Evolutionary conservation across 345 rosid genomes (phyloP).

Genomic region (Hevea brasiliensis): DNA sequence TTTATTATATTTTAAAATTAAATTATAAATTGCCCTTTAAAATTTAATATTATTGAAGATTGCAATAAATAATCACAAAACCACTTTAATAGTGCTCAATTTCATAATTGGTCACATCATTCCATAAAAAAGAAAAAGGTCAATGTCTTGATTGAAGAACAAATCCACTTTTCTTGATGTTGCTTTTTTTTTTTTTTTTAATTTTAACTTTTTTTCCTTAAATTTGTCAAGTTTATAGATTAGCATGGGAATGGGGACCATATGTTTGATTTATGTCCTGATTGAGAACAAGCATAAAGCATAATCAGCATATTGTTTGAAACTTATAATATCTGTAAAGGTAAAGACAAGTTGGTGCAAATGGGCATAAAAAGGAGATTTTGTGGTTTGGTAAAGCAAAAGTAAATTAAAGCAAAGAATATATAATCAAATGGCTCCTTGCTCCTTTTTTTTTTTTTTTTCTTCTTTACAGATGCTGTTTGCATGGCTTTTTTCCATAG

Average conservation of each 20-base stretch:
- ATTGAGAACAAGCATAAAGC: background rate
- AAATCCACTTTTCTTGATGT: background rate
- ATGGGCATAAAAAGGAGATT: slow-evolving; percentile 6
- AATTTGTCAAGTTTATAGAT: background rate
- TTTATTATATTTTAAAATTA: no score
- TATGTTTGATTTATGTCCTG: slow-evolving; percentile 4
- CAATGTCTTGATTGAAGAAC: slow-evolving; percentile 5
- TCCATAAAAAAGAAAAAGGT: background rate
- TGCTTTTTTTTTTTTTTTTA: background rate
- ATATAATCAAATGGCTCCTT: background rate
- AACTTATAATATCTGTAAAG: slow-evolving; percentile 11
- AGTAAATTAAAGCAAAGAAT: slow-evolving; percentile 24
- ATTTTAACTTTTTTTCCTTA: background rate
- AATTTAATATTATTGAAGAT: no score
- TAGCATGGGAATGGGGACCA: slow-evolving; percentile 11
- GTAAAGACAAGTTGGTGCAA: slow-evolving; percentile 24
- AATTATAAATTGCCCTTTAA: no score
- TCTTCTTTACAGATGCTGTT: background rate
- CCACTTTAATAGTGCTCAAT: background rate
- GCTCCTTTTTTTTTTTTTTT: background rate
- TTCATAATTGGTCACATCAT: background rate
- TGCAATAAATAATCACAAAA: no score
- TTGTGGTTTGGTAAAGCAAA: slow-evolving; percentile 23
- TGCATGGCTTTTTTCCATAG: slow-evolving; percentile 18
- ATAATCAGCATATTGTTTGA: slow-evolving; percentile 1